Conservation (phyloP, 495 filamentous ascomycete species). For the Penicillium arizonense region DNA sequence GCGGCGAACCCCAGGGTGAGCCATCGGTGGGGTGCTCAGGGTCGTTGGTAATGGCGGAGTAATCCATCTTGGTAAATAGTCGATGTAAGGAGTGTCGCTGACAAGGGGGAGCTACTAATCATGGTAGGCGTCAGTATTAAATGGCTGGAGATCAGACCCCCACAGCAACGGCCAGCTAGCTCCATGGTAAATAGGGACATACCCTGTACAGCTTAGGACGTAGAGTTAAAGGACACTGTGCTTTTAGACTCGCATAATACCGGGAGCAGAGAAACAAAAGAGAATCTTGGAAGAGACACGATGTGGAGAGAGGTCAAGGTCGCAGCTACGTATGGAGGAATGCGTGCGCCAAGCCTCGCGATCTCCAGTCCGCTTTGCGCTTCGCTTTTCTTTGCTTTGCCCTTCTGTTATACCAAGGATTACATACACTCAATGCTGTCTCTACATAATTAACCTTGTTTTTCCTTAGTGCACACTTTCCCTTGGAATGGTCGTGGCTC, state of each 20-base stretch:
- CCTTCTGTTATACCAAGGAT: not conserved
- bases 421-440: slow-evolving; percentile 9
- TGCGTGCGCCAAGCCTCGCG: slow-evolving; percentile 21
- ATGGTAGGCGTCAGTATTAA: slow-evolving; percentile 27
- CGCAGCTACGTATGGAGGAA: slow-evolving; percentile 16
- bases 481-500: slow-evolving; percentile 34
- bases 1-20: slow-evolving; percentile 82
- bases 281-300: not conserved
- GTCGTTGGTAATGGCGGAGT: slow-evolving; percentile 73
- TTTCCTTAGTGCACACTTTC: slow-evolving; percentile 10
- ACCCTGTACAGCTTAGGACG: slow-evolving; percentile 16
- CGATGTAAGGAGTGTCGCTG: slow-evolving; percentile 22
- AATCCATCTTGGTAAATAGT: slow-evolving; percentile 64
- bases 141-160: slow-evolving; percentile 22
- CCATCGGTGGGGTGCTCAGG: slow-evolving; percentile 65
- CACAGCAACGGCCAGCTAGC: slow-evolving; percentile 23
- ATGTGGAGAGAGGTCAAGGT: slow-evolving; percentile 2
- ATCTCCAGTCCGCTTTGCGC: slow-evolving; percentile 13
- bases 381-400: slow-evolving; percentile 10
- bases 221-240: not conserved
- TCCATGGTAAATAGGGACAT: slow-evolving; percentile 4
- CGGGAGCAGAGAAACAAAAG: not conserved
- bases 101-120: slow-evolving; percentile 22
- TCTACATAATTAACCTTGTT: slow-evolving; percentile 8
- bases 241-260: slow-evolving; percentile 12